Evolutionary conservation across 2,329 filamentous ascomycete genomes (phyloP).

Genomic region (Xylariaceae sp.): DNA sequence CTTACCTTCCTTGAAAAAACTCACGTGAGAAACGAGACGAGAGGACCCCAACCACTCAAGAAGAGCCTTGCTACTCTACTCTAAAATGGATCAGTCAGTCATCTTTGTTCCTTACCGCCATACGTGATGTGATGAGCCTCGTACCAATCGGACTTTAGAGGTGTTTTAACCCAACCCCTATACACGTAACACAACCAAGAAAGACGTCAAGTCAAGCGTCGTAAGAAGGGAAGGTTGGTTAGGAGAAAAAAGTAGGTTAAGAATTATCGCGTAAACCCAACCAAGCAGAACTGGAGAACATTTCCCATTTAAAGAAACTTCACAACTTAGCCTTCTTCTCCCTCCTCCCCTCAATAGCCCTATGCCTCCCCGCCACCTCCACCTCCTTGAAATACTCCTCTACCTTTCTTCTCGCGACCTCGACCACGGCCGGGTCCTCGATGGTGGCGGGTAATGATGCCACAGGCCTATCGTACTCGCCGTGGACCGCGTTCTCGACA

Average conservation of each 20-base stretch:
- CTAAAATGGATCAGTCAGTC: too few relatives aligned
- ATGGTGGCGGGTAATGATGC: slow-evolving; percentile 74
- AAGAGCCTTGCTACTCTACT: too few relatives aligned
- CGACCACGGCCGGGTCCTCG: slow-evolving; percentile 71
- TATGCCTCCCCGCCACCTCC: slow-evolving; percentile 37
- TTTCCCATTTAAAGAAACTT: not conserved
- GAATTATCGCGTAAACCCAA: not conserved
- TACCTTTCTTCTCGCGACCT: slow-evolving; percentile 65
- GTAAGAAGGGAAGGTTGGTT: too few relatives aligned
- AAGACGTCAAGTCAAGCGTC: too few relatives aligned
- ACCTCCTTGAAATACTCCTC: slow-evolving; percentile 66
- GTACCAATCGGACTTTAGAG: too few relatives aligned
- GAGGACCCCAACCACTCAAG: too few relatives aligned
- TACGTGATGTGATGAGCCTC: too few relatives aligned
- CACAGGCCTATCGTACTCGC: slow-evolving; percentile 66
- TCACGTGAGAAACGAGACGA: too few relatives aligned
- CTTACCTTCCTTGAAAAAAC: too few relatives aligned
- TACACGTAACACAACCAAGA: too few relatives aligned
- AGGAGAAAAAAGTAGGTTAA: not conserved
- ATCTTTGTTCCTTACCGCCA: too few relatives aligned
- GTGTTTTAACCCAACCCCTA: too few relatives aligned
- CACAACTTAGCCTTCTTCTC: slow-evolving; percentile 48
- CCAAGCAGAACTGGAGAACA: not conserved
- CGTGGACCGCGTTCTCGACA: slow-evolving; percentile 73
- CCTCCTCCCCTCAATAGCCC: slow-evolving; percentile 41